These are phyloP conservation scores for Fusarium begoniae DNA, from an alignment of 2,329 filamentous ascomycete species.

Conservation along the genomic window DNA sequence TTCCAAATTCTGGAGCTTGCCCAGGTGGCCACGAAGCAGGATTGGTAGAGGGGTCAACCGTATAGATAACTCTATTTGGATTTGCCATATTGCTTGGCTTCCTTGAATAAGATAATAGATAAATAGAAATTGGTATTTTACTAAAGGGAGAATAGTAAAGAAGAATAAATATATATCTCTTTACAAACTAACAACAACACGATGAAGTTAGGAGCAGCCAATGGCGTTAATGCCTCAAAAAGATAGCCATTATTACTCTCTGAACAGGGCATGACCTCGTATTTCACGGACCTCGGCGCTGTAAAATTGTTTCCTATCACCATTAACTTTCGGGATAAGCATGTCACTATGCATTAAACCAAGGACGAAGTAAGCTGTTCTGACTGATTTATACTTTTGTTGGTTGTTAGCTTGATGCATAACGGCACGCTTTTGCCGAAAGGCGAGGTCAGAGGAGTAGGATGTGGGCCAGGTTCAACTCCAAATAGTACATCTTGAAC, in stretches of 20 bases:
- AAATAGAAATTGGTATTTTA: not conserved
- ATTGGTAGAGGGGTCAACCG: not conserved
- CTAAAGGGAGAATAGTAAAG: rapidly evolving
- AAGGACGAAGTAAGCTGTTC: too few relatives aligned
- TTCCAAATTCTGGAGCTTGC: not conserved
- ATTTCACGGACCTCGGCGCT: not conserved
- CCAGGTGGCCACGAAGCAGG: not conserved
- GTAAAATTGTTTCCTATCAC: not conserved
- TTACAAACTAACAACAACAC: rapidly evolving
- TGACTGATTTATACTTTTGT: too few relatives aligned
- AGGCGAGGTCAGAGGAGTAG: not conserved
- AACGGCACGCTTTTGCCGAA: not conserved
- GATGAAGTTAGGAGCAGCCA: rapidly evolving
- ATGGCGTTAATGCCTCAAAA: not conserved
- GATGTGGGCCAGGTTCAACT: not conserved
- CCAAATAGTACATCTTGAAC: not conserved
- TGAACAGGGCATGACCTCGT: not conserved
- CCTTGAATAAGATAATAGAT: not conserved
- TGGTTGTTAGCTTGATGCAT: not conserved
- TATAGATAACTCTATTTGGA: not conserved
- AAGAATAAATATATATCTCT: not conserved
- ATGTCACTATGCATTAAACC: too few relatives aligned
- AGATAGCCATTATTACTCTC: not conserved
- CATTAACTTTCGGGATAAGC: not conserved
- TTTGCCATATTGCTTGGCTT: not conserved